Evolutionary conservation across 202 grass and related monocot species (phyloP).

Genomic region (Musa balbisiana): DNA sequence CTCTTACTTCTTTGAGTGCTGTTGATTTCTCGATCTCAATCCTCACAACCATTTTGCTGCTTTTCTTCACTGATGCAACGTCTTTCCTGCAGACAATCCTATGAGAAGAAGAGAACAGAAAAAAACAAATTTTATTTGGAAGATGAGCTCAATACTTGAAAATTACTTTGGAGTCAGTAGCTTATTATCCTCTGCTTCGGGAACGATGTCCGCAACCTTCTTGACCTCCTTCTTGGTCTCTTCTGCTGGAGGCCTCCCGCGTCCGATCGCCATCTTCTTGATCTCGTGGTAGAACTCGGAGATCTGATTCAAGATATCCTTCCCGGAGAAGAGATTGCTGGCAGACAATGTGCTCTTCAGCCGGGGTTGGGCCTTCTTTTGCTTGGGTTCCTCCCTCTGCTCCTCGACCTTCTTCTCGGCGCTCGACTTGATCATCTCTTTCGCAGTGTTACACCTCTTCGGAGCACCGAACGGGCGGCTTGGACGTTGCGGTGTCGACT

Average conservation of each 20-base stretch:
- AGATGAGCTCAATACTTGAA: too few relatives aligned
- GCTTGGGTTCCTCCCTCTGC: constrained; percentile 39
- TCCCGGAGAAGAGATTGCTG: constrained; percentile 88
- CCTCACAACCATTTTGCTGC: constrained; percentile 11
- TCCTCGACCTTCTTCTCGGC: constrained; percentile 40
- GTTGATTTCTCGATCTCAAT: constrained; percentile 37
- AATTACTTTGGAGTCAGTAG: constrained; percentile 2
- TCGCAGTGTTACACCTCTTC: constrained; percentile 50
- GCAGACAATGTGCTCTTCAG: constrained; percentile 88
- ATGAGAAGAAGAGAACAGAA: background rate
- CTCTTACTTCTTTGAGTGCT: constrained; percentile 63
- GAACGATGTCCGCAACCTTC: constrained; percentile 6
- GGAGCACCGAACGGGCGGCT: constrained; percentile 35
- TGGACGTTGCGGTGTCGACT: constrained; percentile 31
- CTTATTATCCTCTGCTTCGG: background rate
- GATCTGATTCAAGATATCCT: constrained; percentile 83
- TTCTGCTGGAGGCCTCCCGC: constrained; percentile 7
- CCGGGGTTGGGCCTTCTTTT: constrained; percentile 33
- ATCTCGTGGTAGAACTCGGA: constrained; percentile 91
- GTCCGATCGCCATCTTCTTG: constrained; percentile 60
- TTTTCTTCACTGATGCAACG: constrained; percentile 29
- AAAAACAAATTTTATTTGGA: too few relatives aligned
- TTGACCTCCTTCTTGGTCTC: constrained; percentile 9
- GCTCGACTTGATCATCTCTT: constrained; percentile 82
- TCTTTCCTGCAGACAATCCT: constrained; percentile 16